Evolutionary conservation across 495 filamentous ascomycete species (phyloP).

Genomic region (Cenococcum geophilum): DNA sequence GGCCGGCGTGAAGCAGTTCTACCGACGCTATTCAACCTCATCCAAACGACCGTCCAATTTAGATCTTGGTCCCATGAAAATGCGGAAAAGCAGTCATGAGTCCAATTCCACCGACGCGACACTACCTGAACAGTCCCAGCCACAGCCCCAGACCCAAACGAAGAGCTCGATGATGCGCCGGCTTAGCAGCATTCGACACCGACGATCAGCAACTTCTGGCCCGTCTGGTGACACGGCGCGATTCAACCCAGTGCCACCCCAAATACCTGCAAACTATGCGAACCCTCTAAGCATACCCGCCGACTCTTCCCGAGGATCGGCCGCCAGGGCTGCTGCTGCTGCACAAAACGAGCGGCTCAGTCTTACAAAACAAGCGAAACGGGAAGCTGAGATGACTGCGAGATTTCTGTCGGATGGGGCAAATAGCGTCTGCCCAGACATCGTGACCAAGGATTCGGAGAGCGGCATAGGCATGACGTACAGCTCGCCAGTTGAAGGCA

Average conservation of each 20-base stretch:
- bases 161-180: constrained; percentile 3
- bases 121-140: background rate
- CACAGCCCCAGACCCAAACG: constrained; percentile 1
- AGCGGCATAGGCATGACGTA: constrained; percentile 27
- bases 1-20: constrained; percentile 18
- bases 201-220: constrained; percentile 24
- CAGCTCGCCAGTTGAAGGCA: constrained; percentile 13
- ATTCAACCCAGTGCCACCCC: constrained; percentile 17
- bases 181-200: constrained; percentile 19
- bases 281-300: background rate
- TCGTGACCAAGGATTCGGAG: constrained; percentile 28
- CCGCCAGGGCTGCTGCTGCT: constrained; percentile 25
- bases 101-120: constrained; percentile 1
- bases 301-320: constrained; percentile 13
- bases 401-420: constrained; percentile 13
- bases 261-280: constrained; percentile 21
- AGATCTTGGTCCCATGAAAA: background rate
- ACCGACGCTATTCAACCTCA: constrained; percentile 22
- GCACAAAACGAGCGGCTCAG: constrained; percentile 21
- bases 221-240: constrained; percentile 23
- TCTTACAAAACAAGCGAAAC: constrained; percentile 3
- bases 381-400: constrained; percentile 15
- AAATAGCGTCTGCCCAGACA: constrained; percentile 1
- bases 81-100: constrained; percentile 4
- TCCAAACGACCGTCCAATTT: background rate